Base-by-base conservation (phyloP, 331 rosid species). In the Malus hybrid region DNA sequence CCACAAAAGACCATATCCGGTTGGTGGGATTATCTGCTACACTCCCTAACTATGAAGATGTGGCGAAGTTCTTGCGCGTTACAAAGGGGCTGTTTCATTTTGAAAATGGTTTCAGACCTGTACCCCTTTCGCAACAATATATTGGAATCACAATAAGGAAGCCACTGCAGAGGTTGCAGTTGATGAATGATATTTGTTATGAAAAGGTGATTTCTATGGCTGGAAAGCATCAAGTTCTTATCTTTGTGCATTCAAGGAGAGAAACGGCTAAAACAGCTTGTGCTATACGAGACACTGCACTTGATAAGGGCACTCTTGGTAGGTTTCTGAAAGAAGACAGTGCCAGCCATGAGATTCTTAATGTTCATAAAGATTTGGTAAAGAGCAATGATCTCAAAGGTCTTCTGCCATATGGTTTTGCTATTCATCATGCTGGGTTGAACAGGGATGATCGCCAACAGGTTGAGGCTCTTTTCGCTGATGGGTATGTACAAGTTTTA, bases 401-500 rank as follows among this genome's bases (percentile, higher is more conserved):
- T 80, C 93, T 93, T 78, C 87, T 90, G 63, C 93, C 96, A 27
- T 90, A 90, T 66, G 96, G 97, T 78, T 93, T 90, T 79, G 94
- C 97, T 56, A 87, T 93, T 86, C 97, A 93, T 82, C 90, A 93
- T 86, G 97, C 94, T 55, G 97, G 97, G 67, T 77, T 90, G 93
- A 82, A 81, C 29, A 90, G 96, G 87, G 76, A 81, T 72, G 96
- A 90, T 75, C 88, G 93, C 19, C 87, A 90, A 73, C 93, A 86
- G 71, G 96, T 90, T 73, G 96, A 88, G 86, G 96, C 87, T 67
- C 91, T 90, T 32, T 88, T 90, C 75, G 86, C 91, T 36, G 91
- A 83, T 79, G 93, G 96, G 24, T 93, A 90, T 77, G 89, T 83
- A 19, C 96, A 88, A 85, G 98, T 93, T 77, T 79, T 93, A 84